These are phyloP conservation scores for Myrica gale DNA, from an alignment of 306 rosid species.

Conservation along the genomic window DNA sequence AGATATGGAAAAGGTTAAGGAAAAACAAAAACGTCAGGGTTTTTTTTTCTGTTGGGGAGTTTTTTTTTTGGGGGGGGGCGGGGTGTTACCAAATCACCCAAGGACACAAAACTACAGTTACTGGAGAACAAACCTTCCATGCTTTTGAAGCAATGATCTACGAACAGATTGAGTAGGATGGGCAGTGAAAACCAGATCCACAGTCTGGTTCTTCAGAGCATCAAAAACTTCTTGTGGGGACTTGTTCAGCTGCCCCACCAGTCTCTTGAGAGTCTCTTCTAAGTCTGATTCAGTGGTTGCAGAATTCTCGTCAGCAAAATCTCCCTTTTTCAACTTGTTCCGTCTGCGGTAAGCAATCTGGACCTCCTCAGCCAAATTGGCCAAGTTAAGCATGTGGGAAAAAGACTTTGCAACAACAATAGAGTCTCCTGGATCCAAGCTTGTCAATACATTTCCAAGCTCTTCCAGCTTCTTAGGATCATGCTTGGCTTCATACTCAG, in stretches of 20 bases:
- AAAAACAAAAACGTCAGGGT: neutral
- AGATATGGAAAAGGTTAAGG: neutral
- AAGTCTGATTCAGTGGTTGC: conserved; percentile 97
- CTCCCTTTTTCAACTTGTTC: conserved; percentile 90
- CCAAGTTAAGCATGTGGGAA: conserved; percentile 96
- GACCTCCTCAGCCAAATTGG: conserved; percentile 99
- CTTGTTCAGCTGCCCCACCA: conserved; percentile 65
- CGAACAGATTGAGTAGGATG: conserved; percentile 98
- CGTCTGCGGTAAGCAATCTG: conserved; percentile 87
- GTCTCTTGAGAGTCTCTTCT: conserved; percentile 94
- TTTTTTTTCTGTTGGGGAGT: too few species aligned
- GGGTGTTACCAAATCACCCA: too few species aligned
- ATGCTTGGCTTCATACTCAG: conserved; percentile 87
- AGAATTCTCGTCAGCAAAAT: conserved; percentile 73
- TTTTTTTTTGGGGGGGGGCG: neutral
- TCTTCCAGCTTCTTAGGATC: conserved; percentile 81
- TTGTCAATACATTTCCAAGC: conserved; percentile 75
- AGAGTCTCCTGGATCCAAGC: conserved; percentile 96
- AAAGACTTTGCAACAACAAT: conserved; percentile 90
- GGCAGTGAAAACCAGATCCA: conserved; percentile 94
- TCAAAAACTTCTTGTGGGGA: conserved; percentile 95
- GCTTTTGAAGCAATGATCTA: conserved; percentile 97
- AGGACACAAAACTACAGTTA: conserved; percentile 4
- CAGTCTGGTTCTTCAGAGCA: conserved; percentile 93
- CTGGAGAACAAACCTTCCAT: conserved; percentile 65